Percentiles rank a stretch among this genome's conserved stretches.
phyloP scores from a whole-genome alignment of 1,139 yeast genomes.

The Hansenula sp. region DNA sequence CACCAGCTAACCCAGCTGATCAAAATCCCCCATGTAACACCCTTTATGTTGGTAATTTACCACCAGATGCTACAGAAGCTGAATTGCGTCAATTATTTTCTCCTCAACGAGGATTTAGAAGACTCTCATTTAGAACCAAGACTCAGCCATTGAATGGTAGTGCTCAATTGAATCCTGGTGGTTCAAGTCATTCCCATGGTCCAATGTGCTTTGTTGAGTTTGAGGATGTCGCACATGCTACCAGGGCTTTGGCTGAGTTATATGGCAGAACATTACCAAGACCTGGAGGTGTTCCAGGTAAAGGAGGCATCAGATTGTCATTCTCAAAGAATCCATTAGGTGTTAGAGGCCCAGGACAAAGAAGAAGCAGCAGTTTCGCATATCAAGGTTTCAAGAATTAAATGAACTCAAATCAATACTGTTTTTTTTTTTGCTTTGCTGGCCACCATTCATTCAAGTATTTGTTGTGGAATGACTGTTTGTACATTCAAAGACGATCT shows the following conservation, averaged over 20 bases:
- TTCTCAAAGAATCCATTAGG: constrained; percentile 96
- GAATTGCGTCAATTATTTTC: constrained; percentile 86
- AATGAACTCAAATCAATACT: not conserved
- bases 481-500: not conserved
- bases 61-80: constrained; percentile 95
- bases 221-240: constrained; percentile 92
- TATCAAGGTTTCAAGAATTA: constrained; percentile 10
- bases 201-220: constrained; percentile 99
- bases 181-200: constrained; percentile 84
- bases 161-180: constrained; percentile 52
- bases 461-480: not conserved
- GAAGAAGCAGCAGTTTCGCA: constrained; percentile 24
- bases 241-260: constrained; percentile 87
- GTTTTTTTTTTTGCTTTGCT: not conserved
- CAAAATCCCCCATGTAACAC: constrained; percentile 99
- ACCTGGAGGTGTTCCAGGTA: constrained; percentile 50
- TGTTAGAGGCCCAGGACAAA: constrained; percentile 60
- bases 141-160: constrained; percentile 37
- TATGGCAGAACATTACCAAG: constrained; percentile 84
- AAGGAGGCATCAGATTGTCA: constrained; percentile 92
- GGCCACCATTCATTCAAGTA: not conserved
- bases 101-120: constrained; percentile 87
- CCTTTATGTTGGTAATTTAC: constrained; percentile 91
- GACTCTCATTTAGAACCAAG: constrained; percentile 84
- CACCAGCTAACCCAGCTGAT: constrained; percentile 98